These are phyloP conservation scores for Spergularia azorica DNA, from an alignment of 179 eudicot species.

Conservation along the genomic window DNA sequence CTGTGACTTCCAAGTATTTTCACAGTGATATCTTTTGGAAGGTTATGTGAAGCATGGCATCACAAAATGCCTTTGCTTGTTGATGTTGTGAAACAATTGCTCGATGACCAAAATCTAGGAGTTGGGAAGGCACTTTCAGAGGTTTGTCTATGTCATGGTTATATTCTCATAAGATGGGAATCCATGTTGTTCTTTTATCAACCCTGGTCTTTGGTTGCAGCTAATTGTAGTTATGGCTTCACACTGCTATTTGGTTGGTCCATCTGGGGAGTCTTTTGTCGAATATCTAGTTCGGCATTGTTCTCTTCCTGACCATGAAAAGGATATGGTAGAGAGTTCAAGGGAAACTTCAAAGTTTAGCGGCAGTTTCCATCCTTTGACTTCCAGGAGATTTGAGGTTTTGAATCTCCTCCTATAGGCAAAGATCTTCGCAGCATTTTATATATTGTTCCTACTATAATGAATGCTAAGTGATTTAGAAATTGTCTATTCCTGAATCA, in stretches of 20 bases:
- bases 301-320: constrained; percentile 66
- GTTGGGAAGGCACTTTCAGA: constrained; percentile 92
- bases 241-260: constrained; percentile 93
- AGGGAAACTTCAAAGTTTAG: constrained; percentile 43
- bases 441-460: background rate
- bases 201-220: constrained; percentile 37
- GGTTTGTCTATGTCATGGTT: constrained; percentile 44
- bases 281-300: constrained; percentile 89
- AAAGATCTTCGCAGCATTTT: background rate
- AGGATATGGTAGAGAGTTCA: constrained; percentile 40
- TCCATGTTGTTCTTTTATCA: constrained; percentile 28
- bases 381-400: constrained; percentile 53
- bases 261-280: constrained; percentile 87
- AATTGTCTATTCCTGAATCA: background rate
- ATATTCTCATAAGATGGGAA: background rate
- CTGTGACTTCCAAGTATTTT: constrained; percentile 18
- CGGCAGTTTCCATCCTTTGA: constrained; percentile 21
- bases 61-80: constrained; percentile 69
- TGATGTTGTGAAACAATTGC: constrained; percentile 72
- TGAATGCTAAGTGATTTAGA: background rate
- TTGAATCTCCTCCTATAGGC: constrained; percentile 14
- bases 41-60: constrained; percentile 95
- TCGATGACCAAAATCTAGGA: constrained; percentile 80
- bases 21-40: constrained; percentile 33
- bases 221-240: constrained; percentile 98